Conservation (phyloP, 139 green algal genomes). For the Mesotaenium endlicherianum region DNA sequence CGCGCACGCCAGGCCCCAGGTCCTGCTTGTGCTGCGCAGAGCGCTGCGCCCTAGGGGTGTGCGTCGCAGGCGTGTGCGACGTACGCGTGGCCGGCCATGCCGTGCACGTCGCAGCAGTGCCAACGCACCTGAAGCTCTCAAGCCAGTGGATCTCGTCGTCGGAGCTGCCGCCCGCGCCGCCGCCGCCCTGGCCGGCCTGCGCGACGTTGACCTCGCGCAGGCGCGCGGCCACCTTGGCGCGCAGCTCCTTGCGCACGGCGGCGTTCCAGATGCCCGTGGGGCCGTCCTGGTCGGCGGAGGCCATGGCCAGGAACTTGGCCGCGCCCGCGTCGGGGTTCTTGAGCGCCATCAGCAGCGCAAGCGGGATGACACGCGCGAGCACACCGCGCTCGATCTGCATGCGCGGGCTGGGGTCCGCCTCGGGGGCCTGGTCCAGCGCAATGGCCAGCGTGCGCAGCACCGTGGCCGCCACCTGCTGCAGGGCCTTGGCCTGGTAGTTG, state of each 20-base stretch:
- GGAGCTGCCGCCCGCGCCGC: background rate
- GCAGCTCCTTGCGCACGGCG: conserved; percentile 10
- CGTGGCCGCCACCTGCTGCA: conserved; percentile 20
- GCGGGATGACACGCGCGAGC: conserved; percentile 12
- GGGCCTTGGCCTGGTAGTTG: background rate
- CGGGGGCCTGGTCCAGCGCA: conserved; percentile 20
- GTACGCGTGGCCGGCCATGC: no score
- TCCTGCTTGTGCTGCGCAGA: no score
- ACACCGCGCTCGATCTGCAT: conserved; percentile 2
- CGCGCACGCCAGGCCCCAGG: no score
- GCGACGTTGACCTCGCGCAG: conserved; percentile 4
- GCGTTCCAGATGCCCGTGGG: conserved; percentile 29
- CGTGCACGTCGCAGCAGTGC: no score
- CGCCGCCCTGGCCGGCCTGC: background rate
- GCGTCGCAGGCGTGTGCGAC: no score
- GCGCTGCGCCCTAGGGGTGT: no score
- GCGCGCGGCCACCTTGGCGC: conserved; percentile 7
- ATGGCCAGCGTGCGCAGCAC: conserved; percentile 22
- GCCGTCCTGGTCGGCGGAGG: background rate
- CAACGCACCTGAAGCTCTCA: conserved; percentile 22
- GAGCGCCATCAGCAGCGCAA: background rate
- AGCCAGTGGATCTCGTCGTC: conserved; percentile 33
- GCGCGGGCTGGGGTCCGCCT: conserved; percentile 4
- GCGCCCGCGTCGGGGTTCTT: conserved; percentile 31
- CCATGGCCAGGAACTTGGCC: conserved; percentile 11